Evolutionary conservation across 768 basidiomycete genomes (phyloP).

Genomic region (Rhizopogon vinicolor): DNA sequence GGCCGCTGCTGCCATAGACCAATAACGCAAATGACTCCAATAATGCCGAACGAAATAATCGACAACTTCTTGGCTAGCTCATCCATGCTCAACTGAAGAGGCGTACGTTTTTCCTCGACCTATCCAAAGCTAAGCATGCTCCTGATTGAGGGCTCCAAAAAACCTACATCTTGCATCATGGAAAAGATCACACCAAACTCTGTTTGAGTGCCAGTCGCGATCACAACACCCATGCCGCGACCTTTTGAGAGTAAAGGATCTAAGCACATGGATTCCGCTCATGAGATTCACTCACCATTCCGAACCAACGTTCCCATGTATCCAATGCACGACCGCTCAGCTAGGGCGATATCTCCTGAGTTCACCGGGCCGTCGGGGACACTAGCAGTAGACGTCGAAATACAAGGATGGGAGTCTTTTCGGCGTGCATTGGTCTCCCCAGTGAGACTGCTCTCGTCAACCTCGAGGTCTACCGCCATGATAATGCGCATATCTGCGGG

Average conservation of each 20-base stretch:
- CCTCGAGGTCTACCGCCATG: slow-evolving; percentile 80
- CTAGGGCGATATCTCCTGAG: slow-evolving; percentile 48
- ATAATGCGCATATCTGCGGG: slow-evolving; percentile 90
- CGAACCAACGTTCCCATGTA: slow-evolving; percentile 96
- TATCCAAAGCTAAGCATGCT: slow-evolving; percentile 12
- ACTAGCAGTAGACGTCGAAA: slow-evolving; percentile 14
- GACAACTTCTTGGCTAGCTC: slow-evolving; percentile 93
- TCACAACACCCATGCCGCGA: slow-evolving; percentile 80
- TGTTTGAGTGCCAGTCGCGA: slow-evolving; percentile 79
- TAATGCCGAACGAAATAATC: slow-evolving; percentile 86
- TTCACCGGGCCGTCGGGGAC: neutral
- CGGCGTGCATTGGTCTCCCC: slow-evolving; percentile 83
- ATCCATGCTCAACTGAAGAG: slow-evolving; percentile 92
- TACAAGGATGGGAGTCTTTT: slow-evolving; percentile 60
- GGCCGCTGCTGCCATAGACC: slow-evolving; percentile 81
- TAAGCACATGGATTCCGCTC: neutral
- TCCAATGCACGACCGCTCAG: slow-evolving; percentile 82
- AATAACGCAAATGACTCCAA: slow-evolving; percentile 89
- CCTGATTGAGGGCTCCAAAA: neutral
- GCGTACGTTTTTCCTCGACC: slow-evolving; percentile 88
- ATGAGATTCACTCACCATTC: slow-evolving; percentile 52
- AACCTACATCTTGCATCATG: slow-evolving; percentile 92
- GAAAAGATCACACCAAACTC: slow-evolving; percentile 97
- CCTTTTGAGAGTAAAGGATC: slow-evolving; percentile 35
- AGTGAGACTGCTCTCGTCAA: slow-evolving; percentile 93